These are phyloP conservation scores for Bocquillonia castaneifolia DNA, from an alignment of 441 rosid genomes.

Conservation along the genomic window DNA sequence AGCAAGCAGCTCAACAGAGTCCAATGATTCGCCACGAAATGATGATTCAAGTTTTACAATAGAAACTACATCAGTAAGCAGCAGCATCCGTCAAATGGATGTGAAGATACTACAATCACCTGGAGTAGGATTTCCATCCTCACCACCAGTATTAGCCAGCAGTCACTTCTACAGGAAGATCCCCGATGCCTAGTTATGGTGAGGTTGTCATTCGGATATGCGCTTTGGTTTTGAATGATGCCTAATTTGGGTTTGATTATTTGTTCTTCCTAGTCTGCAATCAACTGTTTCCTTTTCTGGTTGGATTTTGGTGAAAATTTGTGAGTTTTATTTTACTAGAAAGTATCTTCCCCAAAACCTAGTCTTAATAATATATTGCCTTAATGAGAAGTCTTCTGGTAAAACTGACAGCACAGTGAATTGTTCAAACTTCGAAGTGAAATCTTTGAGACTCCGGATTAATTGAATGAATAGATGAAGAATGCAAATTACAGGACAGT, in stretches of 20 bases:
- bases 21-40: slow-evolving; percentile 24
- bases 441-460: too few relatives aligned
- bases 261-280: not conserved
- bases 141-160: slow-evolving; percentile 24
- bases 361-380: not conserved
- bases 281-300: not conserved
- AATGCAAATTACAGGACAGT: not conserved
- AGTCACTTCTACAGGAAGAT: slow-evolving; percentile 16
- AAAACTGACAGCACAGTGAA: too few relatives aligned
- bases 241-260: not conserved
- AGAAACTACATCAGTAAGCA: slow-evolving; percentile 17
- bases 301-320: not conserved
- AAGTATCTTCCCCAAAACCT: not conserved
- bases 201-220: slow-evolving; percentile 11
- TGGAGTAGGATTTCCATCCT: slow-evolving; percentile 18
- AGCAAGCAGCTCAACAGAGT: slow-evolving; percentile 25
- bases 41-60: slow-evolving; percentile 22
- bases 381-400: not conserved
- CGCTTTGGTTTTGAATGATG: not conserved
- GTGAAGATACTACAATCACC: slow-evolving; percentile 27
- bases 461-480: too few relatives aligned
- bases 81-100: slow-evolving; percentile 13
- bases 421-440: too few relatives aligned
- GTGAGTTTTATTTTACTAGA: not conserved
- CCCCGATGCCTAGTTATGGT: not conserved